Evolutionary conservation across 805 yeast genomes (phyloP).

Genomic region (Yamadazyma tumulicola): DNA sequence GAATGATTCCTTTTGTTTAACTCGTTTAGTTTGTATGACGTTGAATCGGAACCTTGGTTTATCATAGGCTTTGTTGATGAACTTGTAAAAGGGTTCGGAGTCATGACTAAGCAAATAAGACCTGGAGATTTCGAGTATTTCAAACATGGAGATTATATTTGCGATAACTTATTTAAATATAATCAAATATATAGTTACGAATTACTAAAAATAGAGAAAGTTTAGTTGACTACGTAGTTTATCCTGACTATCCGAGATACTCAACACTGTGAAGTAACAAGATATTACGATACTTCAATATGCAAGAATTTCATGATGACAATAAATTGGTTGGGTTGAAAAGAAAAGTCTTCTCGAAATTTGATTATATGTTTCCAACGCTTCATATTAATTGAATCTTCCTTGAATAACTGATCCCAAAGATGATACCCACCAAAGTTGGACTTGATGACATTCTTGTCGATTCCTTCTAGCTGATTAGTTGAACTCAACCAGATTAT

Average conservation of each 20-base stretch:
- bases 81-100: slow-evolving; percentile 2
- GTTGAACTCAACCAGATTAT: slow-evolving; percentile 25
- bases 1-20: slow-evolving; percentile 23
- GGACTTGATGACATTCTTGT: slow-evolving; percentile 3
- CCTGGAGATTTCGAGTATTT: slow-evolving; percentile 3
- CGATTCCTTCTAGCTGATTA: slow-evolving; percentile 5
- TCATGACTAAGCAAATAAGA: slow-evolving; percentile 4
- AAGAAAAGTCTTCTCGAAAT: slow-evolving; percentile 32
- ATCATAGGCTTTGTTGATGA: slow-evolving; percentile 51
- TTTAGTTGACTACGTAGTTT: too few relatives aligned
- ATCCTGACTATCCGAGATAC: too few relatives aligned
- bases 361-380: slow-evolving; percentile 42
- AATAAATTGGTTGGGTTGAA: slow-evolving; percentile 39
- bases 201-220: too few relatives aligned
- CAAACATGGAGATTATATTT: too few relatives aligned
- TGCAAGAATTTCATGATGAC: slow-evolving; percentile 34
- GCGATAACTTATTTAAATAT: too few relatives aligned
- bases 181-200: too few relatives aligned
- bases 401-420: slow-evolving; percentile 37
- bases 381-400: slow-evolving; percentile 32
- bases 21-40: slow-evolving; percentile 39
- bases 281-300: slow-evolving; percentile 2
- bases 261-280: too few relatives aligned
- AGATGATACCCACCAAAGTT: slow-evolving; percentile 37
- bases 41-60: slow-evolving; percentile 44